A percentile compares a stretch with the other conserved stretches of the same genome.
Evolutionary conservation across 2,329 filamentous ascomycete species (phyloP).

Genomic region (Scleromitrula shiraiana): DNA sequence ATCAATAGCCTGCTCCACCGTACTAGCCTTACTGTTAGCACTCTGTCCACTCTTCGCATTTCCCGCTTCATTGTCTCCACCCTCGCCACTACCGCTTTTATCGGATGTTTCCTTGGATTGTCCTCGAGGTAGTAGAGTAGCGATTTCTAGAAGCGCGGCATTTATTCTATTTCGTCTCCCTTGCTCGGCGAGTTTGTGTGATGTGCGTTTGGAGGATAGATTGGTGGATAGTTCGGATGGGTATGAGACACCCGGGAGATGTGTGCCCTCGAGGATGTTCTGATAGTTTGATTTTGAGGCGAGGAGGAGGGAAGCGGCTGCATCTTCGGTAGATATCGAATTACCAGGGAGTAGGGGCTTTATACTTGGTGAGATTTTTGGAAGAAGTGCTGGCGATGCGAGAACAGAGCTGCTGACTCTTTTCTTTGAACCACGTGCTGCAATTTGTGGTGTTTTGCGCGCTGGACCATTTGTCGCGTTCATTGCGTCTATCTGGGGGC

Average conservation of each 20-base stretch:
- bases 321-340: constrained; percentile 41
- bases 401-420: constrained; percentile 64
- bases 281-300: constrained; percentile 97
- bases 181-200: constrained; percentile 96
- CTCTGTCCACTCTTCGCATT: constrained; percentile 38
- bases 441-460: constrained; percentile 45
- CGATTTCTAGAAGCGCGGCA: constrained; percentile 84
- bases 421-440: constrained; percentile 57
- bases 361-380: constrained; percentile 88
- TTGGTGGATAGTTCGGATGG: constrained; percentile 88
- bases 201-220: constrained; percentile 90
- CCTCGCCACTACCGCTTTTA: constrained; percentile 35
- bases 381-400: constrained; percentile 78
- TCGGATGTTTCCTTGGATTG: constrained; percentile 33
- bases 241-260: constrained; percentile 82
- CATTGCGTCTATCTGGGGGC: constrained; percentile 45
- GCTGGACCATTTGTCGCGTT: constrained; percentile 37
- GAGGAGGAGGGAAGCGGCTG: constrained; percentile 63
- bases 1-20: constrained; percentile 93
- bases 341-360: constrained; percentile 72
- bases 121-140: constrained; percentile 64
- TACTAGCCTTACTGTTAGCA: constrained; percentile 87
- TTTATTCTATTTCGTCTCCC: constrained; percentile 94
- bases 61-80: constrained; percentile 41
- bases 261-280: constrained; percentile 89